These are phyloP conservation scores for Jatropha curcas DNA, from an alignment of 345 rosid genomes.

Conservation along the genomic window DNA sequence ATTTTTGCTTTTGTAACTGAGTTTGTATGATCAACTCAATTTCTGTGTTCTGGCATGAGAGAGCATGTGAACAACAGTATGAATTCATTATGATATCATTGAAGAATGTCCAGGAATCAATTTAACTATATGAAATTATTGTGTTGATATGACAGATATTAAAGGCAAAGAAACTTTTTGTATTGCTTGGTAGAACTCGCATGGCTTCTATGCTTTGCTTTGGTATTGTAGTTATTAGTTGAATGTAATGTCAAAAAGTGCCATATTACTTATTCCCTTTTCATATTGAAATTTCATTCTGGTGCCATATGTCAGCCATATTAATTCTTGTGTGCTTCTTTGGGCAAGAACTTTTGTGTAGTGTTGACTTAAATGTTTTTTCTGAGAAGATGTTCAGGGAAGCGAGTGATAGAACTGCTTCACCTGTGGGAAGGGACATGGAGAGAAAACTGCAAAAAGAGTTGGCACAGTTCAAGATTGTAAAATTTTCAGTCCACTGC, in stretches of 20 bases:
- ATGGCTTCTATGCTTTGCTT: not conserved
- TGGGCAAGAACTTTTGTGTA: not conserved
- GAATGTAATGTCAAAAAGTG: not conserved
- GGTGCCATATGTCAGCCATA: not conserved
- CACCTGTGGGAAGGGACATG: slow-evolving; percentile 21
- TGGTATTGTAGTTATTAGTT: not conserved
- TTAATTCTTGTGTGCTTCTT: slow-evolving; percentile 4
- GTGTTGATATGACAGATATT: not conserved
- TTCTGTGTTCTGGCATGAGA: not conserved
- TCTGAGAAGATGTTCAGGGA: slow-evolving; percentile 47
- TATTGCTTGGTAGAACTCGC: not conserved
- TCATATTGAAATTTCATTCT: not conserved
- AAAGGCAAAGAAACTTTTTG: not conserved
- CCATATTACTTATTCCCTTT: not conserved
- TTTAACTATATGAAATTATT: not conserved
- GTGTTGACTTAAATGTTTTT: slow-evolving; percentile 18
- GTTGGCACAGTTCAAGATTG: slow-evolving; percentile 43
- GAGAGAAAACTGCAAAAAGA: slow-evolving; percentile 35
- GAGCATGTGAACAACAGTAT: not conserved
- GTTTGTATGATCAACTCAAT: no score
- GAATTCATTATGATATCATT: not conserved
- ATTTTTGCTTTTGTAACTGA: not conserved
- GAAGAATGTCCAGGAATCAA: not conserved
- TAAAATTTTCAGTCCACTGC: slow-evolving; percentile 17
- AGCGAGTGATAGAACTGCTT: slow-evolving; percentile 14